phyloP scores from a whole-genome alignment of 2,329 filamentous ascomycete genomes.

The Ophiostoma piceae region DNA sequence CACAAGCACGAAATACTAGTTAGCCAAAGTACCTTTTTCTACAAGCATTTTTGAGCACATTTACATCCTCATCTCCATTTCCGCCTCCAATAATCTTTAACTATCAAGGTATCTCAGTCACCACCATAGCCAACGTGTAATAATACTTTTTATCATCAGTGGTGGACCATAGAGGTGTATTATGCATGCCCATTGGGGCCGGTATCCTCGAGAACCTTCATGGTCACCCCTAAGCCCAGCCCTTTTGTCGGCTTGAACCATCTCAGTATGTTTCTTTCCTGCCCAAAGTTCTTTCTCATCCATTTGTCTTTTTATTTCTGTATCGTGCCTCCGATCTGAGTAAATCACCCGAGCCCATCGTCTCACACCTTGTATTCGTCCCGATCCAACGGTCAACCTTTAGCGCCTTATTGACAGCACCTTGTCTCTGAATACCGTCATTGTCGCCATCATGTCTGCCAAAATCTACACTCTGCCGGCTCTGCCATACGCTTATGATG shows the following conservation, averaged over 20 bases:
- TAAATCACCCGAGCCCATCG: neutral
- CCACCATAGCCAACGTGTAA: neutral
- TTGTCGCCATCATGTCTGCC: conserved; percentile 20
- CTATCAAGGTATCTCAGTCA: neutral
- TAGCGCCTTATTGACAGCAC: neutral
- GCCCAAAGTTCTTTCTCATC: neutral
- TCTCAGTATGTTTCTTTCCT: neutral
- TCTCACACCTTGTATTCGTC: neutral
- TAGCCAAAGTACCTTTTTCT: neutral
- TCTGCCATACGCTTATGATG: conserved; percentile 35
- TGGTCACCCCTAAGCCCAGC: neutral
- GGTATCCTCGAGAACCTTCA: neutral
- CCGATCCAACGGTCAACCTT: neutral
- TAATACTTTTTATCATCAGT: neutral
- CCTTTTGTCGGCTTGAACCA: neutral
- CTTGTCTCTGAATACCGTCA: neutral
- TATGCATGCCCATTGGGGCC: neutral
- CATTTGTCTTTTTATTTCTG: neutral
- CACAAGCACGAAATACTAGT: conserved; percentile 12
- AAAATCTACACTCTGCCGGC: conserved; percentile 32
- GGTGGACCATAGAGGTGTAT: neutral
- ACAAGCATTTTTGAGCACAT: conserved; percentile 13
- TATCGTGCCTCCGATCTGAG: neutral
- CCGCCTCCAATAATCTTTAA: neutral
- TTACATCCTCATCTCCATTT: neutral